Evolutionary conservation across 257 asterid genomes (phyloP).

Genomic region (Nyctanthes arbortristis): DNA sequence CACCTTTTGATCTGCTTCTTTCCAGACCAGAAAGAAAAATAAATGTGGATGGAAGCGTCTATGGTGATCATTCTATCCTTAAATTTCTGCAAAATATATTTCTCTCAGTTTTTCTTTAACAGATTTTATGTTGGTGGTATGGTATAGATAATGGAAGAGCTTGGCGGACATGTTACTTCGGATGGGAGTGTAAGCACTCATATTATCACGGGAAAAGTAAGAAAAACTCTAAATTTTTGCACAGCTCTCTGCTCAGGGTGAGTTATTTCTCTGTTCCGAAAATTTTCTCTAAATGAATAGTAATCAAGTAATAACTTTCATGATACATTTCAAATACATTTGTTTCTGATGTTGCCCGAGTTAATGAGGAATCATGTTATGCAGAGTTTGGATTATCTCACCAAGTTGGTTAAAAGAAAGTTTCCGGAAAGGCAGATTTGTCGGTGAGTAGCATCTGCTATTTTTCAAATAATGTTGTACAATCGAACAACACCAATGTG

Average conservation of each 20-base stretch:
- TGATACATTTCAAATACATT: background rate
- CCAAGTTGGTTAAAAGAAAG: slow-evolving; percentile 90
- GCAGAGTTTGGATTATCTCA: slow-evolving; percentile 84
- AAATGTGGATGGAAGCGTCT: background rate
- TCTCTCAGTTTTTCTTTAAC: slow-evolving; percentile 17
- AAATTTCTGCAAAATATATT: background rate
- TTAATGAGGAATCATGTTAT: slow-evolving; percentile 7
- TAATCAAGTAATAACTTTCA: background rate
- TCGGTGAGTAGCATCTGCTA: slow-evolving; percentile 46
- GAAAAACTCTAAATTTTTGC: slow-evolving; percentile 82
- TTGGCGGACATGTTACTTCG: slow-evolving; percentile 82
- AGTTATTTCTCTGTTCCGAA: slow-evolving; percentile 32
- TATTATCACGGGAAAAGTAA: slow-evolving; percentile 77
- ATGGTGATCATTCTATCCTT: background rate
- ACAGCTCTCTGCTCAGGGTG: slow-evolving; percentile 95
- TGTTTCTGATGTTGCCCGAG: background rate
- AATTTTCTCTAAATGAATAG: slow-evolving; percentile 12
- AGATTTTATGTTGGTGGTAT: slow-evolving; percentile 24
- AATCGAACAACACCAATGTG: background rate
- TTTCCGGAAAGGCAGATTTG: slow-evolving; percentile 65
- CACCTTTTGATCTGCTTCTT: background rate
- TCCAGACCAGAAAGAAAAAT: background rate
- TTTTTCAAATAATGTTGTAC: slow-evolving; percentile 1
- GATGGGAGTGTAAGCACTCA: slow-evolving; percentile 82
- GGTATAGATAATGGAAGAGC: slow-evolving; percentile 71